phyloP scores from a whole-genome alignment of 306 rosid species.

The Inga laurina region DNA sequence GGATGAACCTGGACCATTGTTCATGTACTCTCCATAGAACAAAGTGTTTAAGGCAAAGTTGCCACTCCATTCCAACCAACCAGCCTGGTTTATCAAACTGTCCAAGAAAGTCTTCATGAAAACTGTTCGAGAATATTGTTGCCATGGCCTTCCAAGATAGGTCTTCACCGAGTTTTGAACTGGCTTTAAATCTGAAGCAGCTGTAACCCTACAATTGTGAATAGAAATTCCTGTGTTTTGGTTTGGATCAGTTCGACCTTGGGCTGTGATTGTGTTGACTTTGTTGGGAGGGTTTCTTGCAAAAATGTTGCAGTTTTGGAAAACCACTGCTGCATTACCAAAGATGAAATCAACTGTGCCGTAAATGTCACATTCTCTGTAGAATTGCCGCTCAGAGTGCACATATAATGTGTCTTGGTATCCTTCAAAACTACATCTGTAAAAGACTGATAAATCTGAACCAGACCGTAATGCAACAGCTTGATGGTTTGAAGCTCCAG shows the following conservation, averaged over 20 bases:
- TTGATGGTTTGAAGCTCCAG: slow-evolving; percentile 67
- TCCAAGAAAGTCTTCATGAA: slow-evolving; percentile 52
- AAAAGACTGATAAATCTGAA: slow-evolving; percentile 71
- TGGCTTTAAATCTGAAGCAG: slow-evolving; percentile 39
- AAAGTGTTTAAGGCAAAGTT: slow-evolving; percentile 45
- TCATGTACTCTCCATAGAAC: slow-evolving; percentile 49
- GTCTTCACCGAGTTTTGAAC: slow-evolving; percentile 37
- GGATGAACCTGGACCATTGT: slow-evolving; percentile 50
- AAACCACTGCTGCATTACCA: slow-evolving; percentile 47
- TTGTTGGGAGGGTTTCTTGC: slow-evolving; percentile 55
- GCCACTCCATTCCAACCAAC: slow-evolving; percentile 65
- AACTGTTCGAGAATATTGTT: slow-evolving; percentile 46
- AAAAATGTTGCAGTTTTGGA: slow-evolving; percentile 59
- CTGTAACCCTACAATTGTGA: slow-evolving; percentile 38
- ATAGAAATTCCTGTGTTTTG: slow-evolving; percentile 75
- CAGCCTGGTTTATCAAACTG: slow-evolving; percentile 45
- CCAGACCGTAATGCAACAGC: slow-evolving; percentile 76
- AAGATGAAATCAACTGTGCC: slow-evolving; percentile 42
- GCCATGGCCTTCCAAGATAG: slow-evolving; percentile 63
- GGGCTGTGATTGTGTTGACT: slow-evolving; percentile 63
- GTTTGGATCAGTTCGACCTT: slow-evolving; percentile 63
- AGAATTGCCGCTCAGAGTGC: slow-evolving; percentile 62
- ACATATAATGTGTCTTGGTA: slow-evolving; percentile 77
- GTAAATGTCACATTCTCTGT: slow-evolving; percentile 38
- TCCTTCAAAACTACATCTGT: slow-evolving; percentile 69